These are phyloP conservation scores for Blastobotrys parvus DNA, from an alignment of 805 yeast genomes.

Conservation along the genomic window DNA sequence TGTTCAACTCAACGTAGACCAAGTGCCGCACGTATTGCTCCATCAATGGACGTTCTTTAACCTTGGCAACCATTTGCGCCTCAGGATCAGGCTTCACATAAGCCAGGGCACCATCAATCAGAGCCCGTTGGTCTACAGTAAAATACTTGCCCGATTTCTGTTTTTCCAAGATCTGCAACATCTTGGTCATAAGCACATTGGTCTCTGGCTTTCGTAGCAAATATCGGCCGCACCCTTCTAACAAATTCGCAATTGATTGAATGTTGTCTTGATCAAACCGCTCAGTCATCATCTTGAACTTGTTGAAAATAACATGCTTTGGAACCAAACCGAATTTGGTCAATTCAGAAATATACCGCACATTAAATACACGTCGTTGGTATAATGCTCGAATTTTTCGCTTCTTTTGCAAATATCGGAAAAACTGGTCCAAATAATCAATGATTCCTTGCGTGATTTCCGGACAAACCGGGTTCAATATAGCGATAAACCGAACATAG, in stretches of 20 bases:
- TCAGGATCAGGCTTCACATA: constrained; percentile 28
- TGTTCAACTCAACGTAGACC: constrained; percentile 42
- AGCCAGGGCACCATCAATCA: constrained; percentile 41
- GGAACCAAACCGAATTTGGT: constrained; percentile 71
- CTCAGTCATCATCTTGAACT: constrained; percentile 51
- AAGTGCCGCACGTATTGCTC: constrained; percentile 41
- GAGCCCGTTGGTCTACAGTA: constrained; percentile 46
- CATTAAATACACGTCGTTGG: constrained; percentile 24
- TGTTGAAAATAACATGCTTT: constrained; percentile 61
- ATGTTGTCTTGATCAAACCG: constrained; percentile 49
- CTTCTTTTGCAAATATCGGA: constrained; percentile 16
- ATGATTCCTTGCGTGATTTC: constrained; percentile 47
- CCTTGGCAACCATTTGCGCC: constrained; percentile 30
- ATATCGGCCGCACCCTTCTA: constrained; percentile 66
- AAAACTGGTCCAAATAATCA: constrained; percentile 40
- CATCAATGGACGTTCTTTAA: constrained; percentile 20
- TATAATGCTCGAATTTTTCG: constrained; percentile 11
- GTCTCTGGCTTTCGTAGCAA: constrained; percentile 51
- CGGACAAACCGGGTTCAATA: constrained; percentile 41
- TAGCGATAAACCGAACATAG: constrained; percentile 63
- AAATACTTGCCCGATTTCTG: constrained; percentile 43
- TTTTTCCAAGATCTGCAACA: constrained; percentile 48
- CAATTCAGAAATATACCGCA: constrained; percentile 63
- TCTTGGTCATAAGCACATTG: constrained; percentile 48
- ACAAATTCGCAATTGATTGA: constrained; percentile 59